phyloP scores from a whole-genome alignment of 805 yeast species.

The Lipomyces sp. region DNA sequence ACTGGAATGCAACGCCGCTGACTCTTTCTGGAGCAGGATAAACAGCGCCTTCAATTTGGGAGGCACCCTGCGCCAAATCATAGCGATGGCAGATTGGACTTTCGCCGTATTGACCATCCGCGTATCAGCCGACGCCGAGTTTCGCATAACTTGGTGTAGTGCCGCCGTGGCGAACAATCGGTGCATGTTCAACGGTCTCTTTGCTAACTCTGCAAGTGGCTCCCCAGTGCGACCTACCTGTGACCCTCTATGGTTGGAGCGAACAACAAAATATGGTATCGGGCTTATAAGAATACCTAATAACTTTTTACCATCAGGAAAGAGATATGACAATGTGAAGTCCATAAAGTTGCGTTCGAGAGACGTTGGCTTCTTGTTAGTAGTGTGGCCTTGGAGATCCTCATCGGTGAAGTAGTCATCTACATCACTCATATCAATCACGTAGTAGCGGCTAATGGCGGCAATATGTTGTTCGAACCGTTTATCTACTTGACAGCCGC shows the following conservation, averaged over 20 bases:
- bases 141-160: slow-evolving; percentile 1
- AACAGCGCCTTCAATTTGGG: neutral
- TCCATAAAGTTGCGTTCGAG: neutral
- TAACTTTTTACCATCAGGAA: neutral
- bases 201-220: neutral
- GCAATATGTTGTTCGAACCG: neutral
- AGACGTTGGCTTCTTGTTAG: neutral
- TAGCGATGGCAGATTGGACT: neutral
- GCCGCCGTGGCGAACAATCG: neutral
- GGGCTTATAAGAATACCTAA: neutral
- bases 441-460: neutral
- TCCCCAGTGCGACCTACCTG: neutral
- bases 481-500: neutral
- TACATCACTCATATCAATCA: neutral
- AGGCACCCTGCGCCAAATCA: neutral
- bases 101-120: slow-evolving; percentile 3
- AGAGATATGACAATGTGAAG: slow-evolving; percentile 1
- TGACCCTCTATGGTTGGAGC: neutral
- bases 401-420: neutral
- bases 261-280: neutral
- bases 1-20: neutral
- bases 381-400: neutral
- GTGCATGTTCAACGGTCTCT: slow-evolving; percentile 1
- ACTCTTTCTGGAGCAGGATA: neutral
- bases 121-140: neutral